Conservation (phyloP, 2,329 filamentous ascomycete genomes). For the Penicillium carneum region DNA sequence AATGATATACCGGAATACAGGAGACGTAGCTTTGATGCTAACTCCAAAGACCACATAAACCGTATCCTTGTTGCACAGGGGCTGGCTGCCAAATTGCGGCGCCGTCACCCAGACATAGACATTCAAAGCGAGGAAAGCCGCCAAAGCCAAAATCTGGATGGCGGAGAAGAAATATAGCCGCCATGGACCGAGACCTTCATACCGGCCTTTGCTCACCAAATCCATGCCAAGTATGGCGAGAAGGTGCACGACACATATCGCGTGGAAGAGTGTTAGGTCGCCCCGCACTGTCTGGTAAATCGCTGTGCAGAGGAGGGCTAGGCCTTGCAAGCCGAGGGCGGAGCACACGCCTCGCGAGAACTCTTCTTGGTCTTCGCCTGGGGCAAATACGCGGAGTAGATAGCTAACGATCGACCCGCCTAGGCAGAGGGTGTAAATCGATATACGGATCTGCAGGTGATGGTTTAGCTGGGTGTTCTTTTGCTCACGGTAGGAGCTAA, state of each 20-base stretch:
- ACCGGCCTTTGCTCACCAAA: conserved; percentile 29
- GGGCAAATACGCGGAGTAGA: conserved; percentile 24
- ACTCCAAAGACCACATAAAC: conserved; percentile 30
- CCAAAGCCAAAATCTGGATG: conserved; percentile 22
- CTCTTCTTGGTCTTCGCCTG: conserved; percentile 28
- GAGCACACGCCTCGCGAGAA: conserved; percentile 29
- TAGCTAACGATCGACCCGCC: conserved; percentile 28
- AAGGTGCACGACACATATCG: conserved; percentile 31
- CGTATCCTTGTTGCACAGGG: conserved; percentile 24
- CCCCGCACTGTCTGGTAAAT: conserved; percentile 29
- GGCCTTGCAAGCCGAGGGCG: conserved; percentile 29
- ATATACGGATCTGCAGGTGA: conserved; percentile 26
- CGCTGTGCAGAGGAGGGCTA: conserved; percentile 31
- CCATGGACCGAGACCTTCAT: conserved; percentile 28
- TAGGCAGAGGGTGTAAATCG: conserved; percentile 29
- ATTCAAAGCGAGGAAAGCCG: conserved; percentile 27
- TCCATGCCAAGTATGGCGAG: conserved; percentile 27
- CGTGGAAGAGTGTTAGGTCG: conserved; percentile 32
- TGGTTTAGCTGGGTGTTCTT: not conserved
- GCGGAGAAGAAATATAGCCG: conserved; percentile 25
- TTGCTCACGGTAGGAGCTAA: not conserved
- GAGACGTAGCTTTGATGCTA: conserved; percentile 27
- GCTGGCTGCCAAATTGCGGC: conserved; percentile 28
- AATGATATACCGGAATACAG: conserved; percentile 30
- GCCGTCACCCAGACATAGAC: conserved; percentile 29